Percentiles rank a stretch among this genome's conserved stretches.
phyloP scores from a whole-genome alignment of 2,329 filamentous ascomycete genomes.

The Talaromyces sp. region DNA sequence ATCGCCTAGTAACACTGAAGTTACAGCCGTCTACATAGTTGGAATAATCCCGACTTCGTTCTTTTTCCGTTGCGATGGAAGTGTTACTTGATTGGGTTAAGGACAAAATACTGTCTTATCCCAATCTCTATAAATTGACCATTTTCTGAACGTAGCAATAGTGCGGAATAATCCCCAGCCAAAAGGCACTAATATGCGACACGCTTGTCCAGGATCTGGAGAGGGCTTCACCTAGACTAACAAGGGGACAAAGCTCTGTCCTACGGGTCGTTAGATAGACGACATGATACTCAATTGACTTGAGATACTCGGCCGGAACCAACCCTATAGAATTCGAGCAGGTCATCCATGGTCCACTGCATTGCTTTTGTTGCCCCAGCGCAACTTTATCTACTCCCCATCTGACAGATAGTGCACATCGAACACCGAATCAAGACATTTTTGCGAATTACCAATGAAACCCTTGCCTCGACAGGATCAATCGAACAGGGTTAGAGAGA shows the following conservation, averaged over 20 bases:
- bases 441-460: neutral
- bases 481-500: neutral
- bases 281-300: neutral
- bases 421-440: neutral
- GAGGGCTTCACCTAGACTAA: neutral
- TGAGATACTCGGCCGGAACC: neutral
- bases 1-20: neutral
- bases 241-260: neutral
- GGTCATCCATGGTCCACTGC: neutral
- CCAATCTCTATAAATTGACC: neutral
- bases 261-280: neutral
- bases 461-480: neutral
- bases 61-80: neutral
- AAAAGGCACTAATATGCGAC: neutral
- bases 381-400: neutral
- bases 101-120: neutral
- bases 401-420: neutral
- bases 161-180: neutral
- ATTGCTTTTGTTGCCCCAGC: neutral
- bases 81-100: neutral
- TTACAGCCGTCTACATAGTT: neutral
- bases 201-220: neutral
- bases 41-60: neutral
- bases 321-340: neutral
- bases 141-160: neutral